Conservation (phyloP, 2,329 filamentous ascomycete species). For the Xylariales sp. region DNA sequence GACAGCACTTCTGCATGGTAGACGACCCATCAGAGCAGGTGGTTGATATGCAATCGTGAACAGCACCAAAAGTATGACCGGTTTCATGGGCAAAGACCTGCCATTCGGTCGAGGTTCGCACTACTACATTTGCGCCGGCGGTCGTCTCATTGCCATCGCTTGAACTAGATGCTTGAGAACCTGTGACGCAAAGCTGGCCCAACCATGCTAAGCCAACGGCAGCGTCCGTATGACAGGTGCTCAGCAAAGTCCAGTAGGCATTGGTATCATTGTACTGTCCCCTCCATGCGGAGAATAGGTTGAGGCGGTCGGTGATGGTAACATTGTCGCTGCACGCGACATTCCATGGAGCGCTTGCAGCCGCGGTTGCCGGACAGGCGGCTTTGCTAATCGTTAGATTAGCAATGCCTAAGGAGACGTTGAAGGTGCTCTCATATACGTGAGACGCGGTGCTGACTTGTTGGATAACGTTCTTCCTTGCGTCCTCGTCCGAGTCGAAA, state of each 20-base stretch:
- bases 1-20: conserved; percentile 65
- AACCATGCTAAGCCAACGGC: conserved; percentile 93
- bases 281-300: conserved; percentile 85
- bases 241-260: conserved; percentile 90
- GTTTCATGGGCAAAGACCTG: conserved; percentile 93
- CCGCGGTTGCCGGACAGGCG: conserved; percentile 67
- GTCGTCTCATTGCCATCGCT: conserved; percentile 62
- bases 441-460: conserved; percentile 83
- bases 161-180: too few species aligned
- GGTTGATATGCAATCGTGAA: conserved; percentile 78
- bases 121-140: conserved; percentile 83
- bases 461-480: conserved; percentile 70
- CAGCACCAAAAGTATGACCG: conserved; percentile 91
- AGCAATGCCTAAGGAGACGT: conserved; percentile 85
- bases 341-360: conserved; percentile 76
- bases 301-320: conserved; percentile 73
- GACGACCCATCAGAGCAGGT: conserved; percentile 61
- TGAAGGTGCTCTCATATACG: conserved; percentile 87
- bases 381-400: conserved; percentile 75
- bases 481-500: conserved; percentile 63
- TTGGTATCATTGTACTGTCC: conserved; percentile 72
- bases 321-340: conserved; percentile 59
- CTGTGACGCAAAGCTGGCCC: conserved; percentile 71
- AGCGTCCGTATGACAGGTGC: conserved; percentile 72
- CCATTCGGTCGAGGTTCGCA: conserved; percentile 81